These are phyloP conservation scores for Wickerhamiella allomyrinae DNA, from an alignment of 805 yeast species.

Conservation along the genomic window DNA sequence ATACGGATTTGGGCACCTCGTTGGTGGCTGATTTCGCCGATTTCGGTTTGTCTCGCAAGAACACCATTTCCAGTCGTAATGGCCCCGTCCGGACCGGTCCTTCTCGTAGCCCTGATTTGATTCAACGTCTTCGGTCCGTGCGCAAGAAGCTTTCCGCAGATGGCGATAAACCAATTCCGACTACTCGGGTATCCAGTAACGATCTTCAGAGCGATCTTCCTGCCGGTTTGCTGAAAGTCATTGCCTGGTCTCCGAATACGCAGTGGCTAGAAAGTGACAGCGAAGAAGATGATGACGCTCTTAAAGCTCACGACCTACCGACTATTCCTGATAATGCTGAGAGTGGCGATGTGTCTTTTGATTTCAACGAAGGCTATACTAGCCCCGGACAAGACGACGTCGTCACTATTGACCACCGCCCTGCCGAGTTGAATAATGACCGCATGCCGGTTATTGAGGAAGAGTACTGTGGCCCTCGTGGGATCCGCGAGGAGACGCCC, in stretches of 20 bases:
- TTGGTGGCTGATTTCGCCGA: conserved; percentile 9
- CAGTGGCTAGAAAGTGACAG: conserved; percentile 11
- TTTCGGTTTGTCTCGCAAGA: conserved; percentile 9
- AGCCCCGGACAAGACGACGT: background rate
- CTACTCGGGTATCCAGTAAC: conserved; percentile 9
- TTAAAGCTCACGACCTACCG: background rate
- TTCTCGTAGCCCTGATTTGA: conserved; percentile 11
- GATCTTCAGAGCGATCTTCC: conserved; percentile 11
- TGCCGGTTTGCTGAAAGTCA: conserved; percentile 14
- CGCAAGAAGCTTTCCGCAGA: conserved; percentile 10
- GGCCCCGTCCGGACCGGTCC: conserved; percentile 9
- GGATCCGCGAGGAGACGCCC: too few species aligned
- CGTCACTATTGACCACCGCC: background rate
- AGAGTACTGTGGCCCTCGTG: too few species aligned
- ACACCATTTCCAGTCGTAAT: conserved; percentile 10
- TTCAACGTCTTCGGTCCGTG: conserved; percentile 16
- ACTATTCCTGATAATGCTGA: background rate
- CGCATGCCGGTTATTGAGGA: too few species aligned
- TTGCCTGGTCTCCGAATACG: conserved; percentile 16
- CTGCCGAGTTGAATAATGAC: background rate
- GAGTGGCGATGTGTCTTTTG: background rate
- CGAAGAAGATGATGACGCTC: background rate
- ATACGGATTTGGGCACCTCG: conserved; percentile 5
- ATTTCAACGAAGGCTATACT: background rate
- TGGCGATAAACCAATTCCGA: conserved; percentile 1